Percentiles rank a stretch among this genome's conserved stretches.
phyloP scores from a whole-genome alignment of 768 basidiomycete genomes.

The Filobasidium wieringae region DNA sequence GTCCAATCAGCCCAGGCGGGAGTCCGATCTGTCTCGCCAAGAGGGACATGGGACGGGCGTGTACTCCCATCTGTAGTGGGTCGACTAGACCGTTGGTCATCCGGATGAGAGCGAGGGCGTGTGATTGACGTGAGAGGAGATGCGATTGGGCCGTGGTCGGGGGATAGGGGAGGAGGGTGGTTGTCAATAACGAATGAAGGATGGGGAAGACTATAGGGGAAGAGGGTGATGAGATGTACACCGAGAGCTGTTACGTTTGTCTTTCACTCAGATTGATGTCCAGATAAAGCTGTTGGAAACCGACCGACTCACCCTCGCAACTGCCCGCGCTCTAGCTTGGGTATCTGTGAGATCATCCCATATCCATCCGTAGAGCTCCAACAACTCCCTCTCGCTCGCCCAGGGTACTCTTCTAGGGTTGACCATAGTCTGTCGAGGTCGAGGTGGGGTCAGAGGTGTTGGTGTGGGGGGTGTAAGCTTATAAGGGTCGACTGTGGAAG shows the following conservation, averaged over 20 bases:
- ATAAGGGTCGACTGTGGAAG: too few species aligned
- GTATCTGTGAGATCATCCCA: conserved; percentile 25
- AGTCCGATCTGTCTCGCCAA: conserved; percentile 77
- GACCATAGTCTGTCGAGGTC: too few species aligned
- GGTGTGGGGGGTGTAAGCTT: too few species aligned
- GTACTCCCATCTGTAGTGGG: conserved; percentile 75
- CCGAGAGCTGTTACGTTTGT: conserved; percentile 23
- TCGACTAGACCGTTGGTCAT: conserved; percentile 94
- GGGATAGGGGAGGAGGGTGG: conserved; percentile 24
- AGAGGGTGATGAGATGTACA: conserved; percentile 31
- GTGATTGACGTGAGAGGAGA: conserved; percentile 59
- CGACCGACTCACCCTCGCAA: conserved; percentile 29
- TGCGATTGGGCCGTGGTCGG: conserved; percentile 13
- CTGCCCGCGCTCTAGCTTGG: conserved; percentile 13
- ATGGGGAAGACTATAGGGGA: conserved; percentile 34
- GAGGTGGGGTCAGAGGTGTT: too few species aligned
- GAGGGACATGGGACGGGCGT: conserved; percentile 77
- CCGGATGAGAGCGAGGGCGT: conserved; percentile 68
- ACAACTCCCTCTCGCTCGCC: conserved; percentile 24
- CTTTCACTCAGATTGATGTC: too few species aligned
- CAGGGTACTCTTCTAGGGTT: conserved; percentile 29
- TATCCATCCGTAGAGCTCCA: conserved; percentile 32
- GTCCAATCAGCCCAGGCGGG: conserved; percentile 77
- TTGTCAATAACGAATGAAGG: conserved; percentile 28
- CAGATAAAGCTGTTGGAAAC: too few species aligned